Evolutionary conservation across 306 rosid genomes (phyloP), one percentile per base, ranked within the genome.

Genomic region (Heteromeles arbutifolia): DNA sequence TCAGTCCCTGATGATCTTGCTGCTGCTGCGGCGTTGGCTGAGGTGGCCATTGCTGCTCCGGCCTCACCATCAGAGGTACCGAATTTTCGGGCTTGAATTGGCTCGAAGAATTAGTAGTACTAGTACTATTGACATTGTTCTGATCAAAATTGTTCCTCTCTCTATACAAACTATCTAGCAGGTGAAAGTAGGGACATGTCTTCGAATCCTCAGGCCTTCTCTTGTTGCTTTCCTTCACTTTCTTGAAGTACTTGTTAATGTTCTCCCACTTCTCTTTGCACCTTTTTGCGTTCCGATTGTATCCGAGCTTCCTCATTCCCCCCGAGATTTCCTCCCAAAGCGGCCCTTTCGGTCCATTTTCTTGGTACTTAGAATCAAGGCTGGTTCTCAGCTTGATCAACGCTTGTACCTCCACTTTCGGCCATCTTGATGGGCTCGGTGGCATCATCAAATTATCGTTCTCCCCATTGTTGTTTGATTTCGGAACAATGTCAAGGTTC

Each of bases 191-290:
- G 0, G 99, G 98, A 25, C 99, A 96, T 0, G 99, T 96, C 74
- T 96, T 96, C 14, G 99, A 86, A 77, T 96, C 98, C 83, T 96
- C 91, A 0, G 97, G 86, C 63, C 98, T 83, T 28, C 76, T 90
- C 88, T 87, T 92, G 87, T 85, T 92, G 82, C 99, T 89, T 56
- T 96, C 97, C 72, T 96, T 96, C 4, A 92, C 97, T 65, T 92
- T 96, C 88, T 96, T 96, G 93, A 88, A 96, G 85, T 96, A 96
- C 84, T 94, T 94, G 92, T 94, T 94, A 70, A 94, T 94, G 80
- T 94, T 94, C 83, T 94, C 98, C 98, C 98, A 94, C 67, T 94
- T 94, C 86, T 94, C 98, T 63, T 94, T 94, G 87, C 98, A 94
- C 72, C 98, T 88, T 71, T 94, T 94, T 0, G 98, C 37, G 43